These are phyloP conservation scores for Mycothermus thermophilus DNA, from an alignment of 495 filamentous ascomycete species.

Conservation along the genomic window DNA sequence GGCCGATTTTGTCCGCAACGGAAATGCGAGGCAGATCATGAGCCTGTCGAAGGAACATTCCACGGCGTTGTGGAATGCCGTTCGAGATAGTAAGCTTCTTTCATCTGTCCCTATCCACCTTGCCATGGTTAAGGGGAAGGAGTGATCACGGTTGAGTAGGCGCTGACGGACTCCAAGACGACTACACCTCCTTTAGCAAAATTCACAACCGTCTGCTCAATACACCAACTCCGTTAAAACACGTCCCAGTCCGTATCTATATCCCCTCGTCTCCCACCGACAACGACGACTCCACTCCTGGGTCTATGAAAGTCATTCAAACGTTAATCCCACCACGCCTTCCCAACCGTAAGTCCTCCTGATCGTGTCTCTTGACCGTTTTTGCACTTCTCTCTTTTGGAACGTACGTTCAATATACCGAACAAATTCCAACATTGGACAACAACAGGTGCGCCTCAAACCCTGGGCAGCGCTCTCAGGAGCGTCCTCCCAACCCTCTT, in stretches of 20 bases:
- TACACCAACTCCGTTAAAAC: constrained; percentile 55
- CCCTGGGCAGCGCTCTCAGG: constrained; percentile 69
- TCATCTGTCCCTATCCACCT: not conserved
- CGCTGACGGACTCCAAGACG: constrained; percentile 35
- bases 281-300: constrained; percentile 23
- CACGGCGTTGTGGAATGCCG: constrained; percentile 70
- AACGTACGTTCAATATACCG: not conserved
- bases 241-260: constrained; percentile 79
- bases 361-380: not conserved
- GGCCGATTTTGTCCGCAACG: constrained; percentile 84
- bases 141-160: not conserved
- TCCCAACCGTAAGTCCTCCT: constrained; percentile 20
- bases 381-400: no score
- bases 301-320: constrained; percentile 56
- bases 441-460: constrained; percentile 43
- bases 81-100: constrained; percentile 53
- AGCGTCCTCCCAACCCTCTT: constrained; percentile 68
- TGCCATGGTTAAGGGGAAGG: not conserved
- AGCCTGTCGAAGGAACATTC: constrained; percentile 78
- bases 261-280: constrained; percentile 53
- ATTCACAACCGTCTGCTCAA: constrained; percentile 71
- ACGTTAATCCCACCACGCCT: constrained; percentile 41
- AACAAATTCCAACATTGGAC: no score
- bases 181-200: constrained; percentile 54
- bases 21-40: constrained; percentile 89